phyloP scores from a whole-genome alignment of 345 rosid species.

The Hibiscus syriacus region DNA sequence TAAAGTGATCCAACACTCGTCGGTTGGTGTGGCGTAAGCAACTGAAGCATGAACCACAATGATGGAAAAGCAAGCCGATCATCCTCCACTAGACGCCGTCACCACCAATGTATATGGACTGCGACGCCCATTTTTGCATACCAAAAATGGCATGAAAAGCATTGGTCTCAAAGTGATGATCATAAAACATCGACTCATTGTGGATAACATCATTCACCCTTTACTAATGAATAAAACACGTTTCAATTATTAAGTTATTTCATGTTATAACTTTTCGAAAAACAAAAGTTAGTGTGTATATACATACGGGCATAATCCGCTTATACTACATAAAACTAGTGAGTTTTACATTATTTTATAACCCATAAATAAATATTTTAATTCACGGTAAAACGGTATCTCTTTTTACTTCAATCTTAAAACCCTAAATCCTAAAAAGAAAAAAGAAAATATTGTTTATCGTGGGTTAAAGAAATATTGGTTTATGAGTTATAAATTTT shows the following conservation, averaged over 20 bases:
- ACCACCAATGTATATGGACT: background rate
- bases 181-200: background rate
- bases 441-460: too few relatives aligned
- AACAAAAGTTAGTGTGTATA: too few relatives aligned
- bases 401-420: too few relatives aligned
- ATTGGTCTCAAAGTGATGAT: background rate
- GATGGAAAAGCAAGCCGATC: background rate
- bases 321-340: too few relatives aligned
- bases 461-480: too few relatives aligned
- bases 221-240: background rate
- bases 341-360: too few relatives aligned
- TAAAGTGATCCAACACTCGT: constrained; percentile 1
- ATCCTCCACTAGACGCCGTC: background rate
- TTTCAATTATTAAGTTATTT: background rate
- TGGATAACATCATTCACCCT: background rate
- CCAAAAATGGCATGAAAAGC: background rate
- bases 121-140: background rate
- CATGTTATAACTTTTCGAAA: too few relatives aligned
- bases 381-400: too few relatives aligned
- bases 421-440: too few relatives aligned
- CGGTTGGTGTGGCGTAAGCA: background rate
- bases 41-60: background rate
- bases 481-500: too few relatives aligned
- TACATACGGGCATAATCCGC: too few relatives aligned
- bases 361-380: too few relatives aligned